Evolutionary conservation across 768 basidiomycete genomes (phyloP).

Genomic region (Agaricus bisporus): DNA sequence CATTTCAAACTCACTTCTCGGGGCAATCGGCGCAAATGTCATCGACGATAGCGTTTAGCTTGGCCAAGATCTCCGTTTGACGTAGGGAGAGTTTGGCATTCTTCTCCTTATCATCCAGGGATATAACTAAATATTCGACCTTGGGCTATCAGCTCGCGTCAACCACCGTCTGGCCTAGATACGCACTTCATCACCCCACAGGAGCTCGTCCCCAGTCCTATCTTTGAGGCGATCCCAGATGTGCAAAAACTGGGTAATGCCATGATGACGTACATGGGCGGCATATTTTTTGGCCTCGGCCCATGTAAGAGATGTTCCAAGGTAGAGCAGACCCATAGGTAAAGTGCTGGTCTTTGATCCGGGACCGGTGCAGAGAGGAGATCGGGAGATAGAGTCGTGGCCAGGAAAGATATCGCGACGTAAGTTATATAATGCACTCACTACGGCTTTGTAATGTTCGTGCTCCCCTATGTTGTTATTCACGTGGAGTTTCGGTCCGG

Average conservation of each 20-base stretch:
- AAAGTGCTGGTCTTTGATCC: background rate
- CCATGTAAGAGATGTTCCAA: conserved; percentile 93
- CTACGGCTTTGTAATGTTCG: conserved; percentile 10
- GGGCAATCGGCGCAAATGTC: conserved; percentile 58
- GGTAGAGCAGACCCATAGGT: conserved; percentile 84
- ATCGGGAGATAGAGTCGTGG: background rate
- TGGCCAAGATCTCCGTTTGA: conserved; percentile 88
- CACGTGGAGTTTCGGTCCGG: conserved; percentile 20
- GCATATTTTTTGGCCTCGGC: conserved; percentile 82
- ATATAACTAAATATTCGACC: conserved; percentile 96
- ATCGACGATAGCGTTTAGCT: conserved; percentile 62
- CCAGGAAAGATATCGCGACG: background rate
- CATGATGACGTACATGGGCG: conserved; percentile 86
- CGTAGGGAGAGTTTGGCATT: conserved; percentile 88
- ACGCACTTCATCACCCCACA: conserved; percentile 97
- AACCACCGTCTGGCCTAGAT: background rate
- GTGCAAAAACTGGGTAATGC: conserved; percentile 91
- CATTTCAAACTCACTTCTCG: conserved; percentile 42
- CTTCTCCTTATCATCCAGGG: conserved; percentile 72
- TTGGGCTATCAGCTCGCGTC: conserved; percentile 24
- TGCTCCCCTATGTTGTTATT: background rate
- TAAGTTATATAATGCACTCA: background rate
- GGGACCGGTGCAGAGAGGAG: background rate
- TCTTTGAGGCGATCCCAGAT: conserved; percentile 93
- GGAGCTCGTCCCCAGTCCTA: conserved; percentile 81